Base-by-base conservation (phyloP, 768 basidiomycete species). In the Strobilomyces echinocephalus region DNA sequence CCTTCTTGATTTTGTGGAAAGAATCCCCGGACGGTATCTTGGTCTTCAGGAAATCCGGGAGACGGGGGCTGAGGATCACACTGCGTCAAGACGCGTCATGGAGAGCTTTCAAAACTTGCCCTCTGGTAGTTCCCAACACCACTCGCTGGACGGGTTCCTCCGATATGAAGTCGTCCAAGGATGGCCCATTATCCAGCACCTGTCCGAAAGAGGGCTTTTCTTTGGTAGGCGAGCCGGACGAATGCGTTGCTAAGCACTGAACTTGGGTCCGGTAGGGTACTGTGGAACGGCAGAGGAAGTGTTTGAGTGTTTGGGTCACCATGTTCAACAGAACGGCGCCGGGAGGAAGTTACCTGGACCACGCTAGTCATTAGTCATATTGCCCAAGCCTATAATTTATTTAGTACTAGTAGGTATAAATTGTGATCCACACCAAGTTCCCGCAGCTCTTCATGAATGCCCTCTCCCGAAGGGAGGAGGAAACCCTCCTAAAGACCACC, bases 1-100 rank as follows among this genome's bases (percentile, higher is more conserved):
- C 97, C 60, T 87, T 90, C 80, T 95, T 97, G 59, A 99, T 97
- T 64, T 84, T 91, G 59, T 82, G 86, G 70, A 87, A 99, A 2
- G 94, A 92, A 11, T 77, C 76, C 30, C 93, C 91, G 1, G 88
- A 90, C 1, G 97, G 95, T 58, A 95, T 94, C 38, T 85, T 85
- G 12, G 93, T 95, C 76, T 95, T 95, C 39, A 97, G 75, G 73
- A 85, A 87, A 1, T 84, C 81, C 18, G 94, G 94, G 9, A 97
- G 78, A 35, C 94, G 86, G 40, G 90, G 91, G 31, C 93, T 95
- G 31, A 26, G 44, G 46, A 44, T 38, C 50, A 48, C 21, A 34
- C 9, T 2, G 16, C 9, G 14, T 41, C 18, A 38, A 33, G 8
- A 50, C 16, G 48, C 15, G 40, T 44, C 35, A 31, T 20, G 55